Evolutionary conservation across 495 filamentous ascomycete species (phyloP).

Genomic region (Trypethelium eluteriae): DNA sequence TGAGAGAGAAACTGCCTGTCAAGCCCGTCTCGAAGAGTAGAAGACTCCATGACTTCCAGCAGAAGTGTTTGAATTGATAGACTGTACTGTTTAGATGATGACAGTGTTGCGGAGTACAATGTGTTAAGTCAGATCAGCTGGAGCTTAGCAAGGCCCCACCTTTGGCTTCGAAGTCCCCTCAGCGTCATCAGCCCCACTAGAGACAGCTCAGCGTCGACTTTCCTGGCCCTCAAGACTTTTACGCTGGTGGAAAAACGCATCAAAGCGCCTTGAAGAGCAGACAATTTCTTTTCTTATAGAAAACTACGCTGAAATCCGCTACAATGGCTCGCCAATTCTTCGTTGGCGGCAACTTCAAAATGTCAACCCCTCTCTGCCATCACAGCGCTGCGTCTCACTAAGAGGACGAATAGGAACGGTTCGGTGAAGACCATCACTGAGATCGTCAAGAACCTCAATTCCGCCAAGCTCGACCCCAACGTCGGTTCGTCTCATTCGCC

Average conservation of each 20-base stretch:
- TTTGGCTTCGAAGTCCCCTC: background rate
- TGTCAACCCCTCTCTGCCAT: constrained; percentile 45
- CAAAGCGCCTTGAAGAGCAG: background rate
- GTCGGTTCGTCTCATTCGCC: constrained; percentile 47
- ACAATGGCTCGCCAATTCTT: constrained; percentile 94
- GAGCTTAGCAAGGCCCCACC: background rate
- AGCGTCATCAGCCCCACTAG: background rate
- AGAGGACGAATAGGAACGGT: constrained; percentile 64
- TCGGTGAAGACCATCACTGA: constrained; percentile 72
- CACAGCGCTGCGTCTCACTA: constrained; percentile 25
- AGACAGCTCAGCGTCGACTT: background rate
- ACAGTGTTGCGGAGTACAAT: no score
- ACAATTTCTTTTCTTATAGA: background rate
- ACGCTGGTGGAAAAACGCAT: background rate
- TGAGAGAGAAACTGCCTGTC: no score
- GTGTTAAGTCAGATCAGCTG: no score
- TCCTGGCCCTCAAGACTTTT: background rate
- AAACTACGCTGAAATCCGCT: background rate
- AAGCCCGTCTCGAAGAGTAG: no score
- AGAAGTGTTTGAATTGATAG: no score
- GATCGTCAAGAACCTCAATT: constrained; percentile 82
- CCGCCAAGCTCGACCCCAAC: constrained; percentile 61
- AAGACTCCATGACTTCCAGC: no score
- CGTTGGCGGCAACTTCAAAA: constrained; percentile 99
- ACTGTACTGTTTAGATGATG: no score